These are phyloP conservation scores for Turnera subulata DNA, from an alignment of 345 rosid species.

Conservation along the genomic window DNA sequence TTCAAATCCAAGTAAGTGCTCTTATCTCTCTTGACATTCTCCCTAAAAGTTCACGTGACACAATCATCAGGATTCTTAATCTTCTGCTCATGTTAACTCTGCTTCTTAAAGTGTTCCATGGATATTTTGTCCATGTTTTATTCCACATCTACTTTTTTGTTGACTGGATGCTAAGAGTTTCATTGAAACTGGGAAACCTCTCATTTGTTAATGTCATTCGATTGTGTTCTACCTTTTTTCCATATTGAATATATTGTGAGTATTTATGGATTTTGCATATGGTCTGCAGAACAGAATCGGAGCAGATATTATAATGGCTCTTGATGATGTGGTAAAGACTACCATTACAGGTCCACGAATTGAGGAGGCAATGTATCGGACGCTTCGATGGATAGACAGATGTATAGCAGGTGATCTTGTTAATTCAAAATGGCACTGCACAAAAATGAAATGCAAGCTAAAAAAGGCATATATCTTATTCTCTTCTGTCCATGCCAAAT, in stretches of 20 bases:
- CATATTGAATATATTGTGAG: neutral
- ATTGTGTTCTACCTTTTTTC: neutral
- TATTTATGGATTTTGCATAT: neutral
- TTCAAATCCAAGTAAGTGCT: constrained; percentile 65
- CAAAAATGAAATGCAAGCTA: constrained; percentile 2
- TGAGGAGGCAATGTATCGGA: constrained; percentile 82
- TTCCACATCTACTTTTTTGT: no score
- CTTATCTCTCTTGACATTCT: neutral
- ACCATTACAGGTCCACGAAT: constrained; percentile 77
- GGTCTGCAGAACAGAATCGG: constrained; percentile 69
- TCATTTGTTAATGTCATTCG: no score
- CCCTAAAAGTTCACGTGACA: neutral
- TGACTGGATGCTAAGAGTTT: no score
- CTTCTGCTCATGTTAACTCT: no score
- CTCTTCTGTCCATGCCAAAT: no score
- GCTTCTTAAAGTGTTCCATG: no score
- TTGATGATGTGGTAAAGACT: constrained; percentile 80
- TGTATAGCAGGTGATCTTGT: constrained; percentile 52
- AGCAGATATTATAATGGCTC: constrained; percentile 89
- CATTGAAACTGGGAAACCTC: no score
- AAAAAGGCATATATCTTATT: no score
- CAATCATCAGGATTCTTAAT: neutral
- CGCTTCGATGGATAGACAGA: constrained; percentile 85
- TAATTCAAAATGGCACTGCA: constrained; percentile 2
- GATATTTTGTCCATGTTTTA: no score